A percentile compares a stretch with the other conserved stretches of the same genome.
These are phyloP conservation scores for Petrea volubilis DNA, from an alignment of 257 asterid genomes.

Conservation along the genomic window DNA sequence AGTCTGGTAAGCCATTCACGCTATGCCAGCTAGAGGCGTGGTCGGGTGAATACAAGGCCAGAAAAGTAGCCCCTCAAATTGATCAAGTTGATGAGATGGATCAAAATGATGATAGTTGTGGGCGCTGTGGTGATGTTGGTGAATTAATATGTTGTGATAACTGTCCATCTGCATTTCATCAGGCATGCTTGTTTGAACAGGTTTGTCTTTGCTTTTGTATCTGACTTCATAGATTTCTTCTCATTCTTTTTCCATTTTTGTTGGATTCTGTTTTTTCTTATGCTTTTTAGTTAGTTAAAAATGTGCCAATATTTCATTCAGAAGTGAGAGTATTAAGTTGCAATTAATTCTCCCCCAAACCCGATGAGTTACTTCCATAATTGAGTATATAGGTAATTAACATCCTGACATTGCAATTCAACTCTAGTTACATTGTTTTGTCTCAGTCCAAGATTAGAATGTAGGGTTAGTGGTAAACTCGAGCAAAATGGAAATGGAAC, in stretches of 20 bases:
- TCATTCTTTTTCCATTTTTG: constrained; percentile 7
- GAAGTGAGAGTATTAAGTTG: constrained; percentile 2
- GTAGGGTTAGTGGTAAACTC: constrained; percentile 11
- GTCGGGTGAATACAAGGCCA: constrained; percentile 85
- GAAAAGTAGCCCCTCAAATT: constrained; percentile 54
- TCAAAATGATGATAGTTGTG: constrained; percentile 97
- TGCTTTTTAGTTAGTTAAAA: not conserved
- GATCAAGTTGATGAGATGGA: constrained; percentile 64
- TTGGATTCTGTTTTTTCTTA: not conserved
- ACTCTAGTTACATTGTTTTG: constrained; percentile 2
- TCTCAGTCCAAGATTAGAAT: constrained; percentile 1
- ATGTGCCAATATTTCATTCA: not conserved
- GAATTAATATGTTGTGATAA: constrained; percentile 94
- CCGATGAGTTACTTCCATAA: not conserved
- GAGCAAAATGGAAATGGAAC: not conserved
- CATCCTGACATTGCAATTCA: constrained; percentile 21
- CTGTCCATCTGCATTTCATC: constrained; percentile 99
- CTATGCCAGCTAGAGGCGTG: constrained; percentile 96
- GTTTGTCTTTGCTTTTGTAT: constrained; percentile 43
- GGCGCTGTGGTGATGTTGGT: constrained; percentile 96
- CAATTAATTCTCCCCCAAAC: not conserved
- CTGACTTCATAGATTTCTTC: not conserved
- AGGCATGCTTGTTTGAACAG: constrained; percentile 84
- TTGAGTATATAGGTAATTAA: not conserved
- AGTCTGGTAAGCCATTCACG: constrained; percentile 79